Conservation (phyloP, 495 filamentous ascomycete genomes). For the Daldinia decipiens region DNA sequence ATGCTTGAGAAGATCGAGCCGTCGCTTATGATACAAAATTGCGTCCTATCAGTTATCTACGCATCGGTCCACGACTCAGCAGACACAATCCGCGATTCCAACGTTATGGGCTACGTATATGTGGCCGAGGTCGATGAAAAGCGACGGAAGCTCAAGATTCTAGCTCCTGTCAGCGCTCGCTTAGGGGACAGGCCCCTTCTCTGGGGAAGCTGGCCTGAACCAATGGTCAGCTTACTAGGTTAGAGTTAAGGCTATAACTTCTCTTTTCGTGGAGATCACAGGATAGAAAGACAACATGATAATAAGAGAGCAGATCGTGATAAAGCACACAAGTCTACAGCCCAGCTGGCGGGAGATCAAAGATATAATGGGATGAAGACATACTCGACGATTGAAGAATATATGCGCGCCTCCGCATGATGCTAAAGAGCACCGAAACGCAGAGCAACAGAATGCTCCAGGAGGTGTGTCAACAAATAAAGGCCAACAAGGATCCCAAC, state of each 20-base stretch:
- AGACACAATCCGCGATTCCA: conserved; percentile 81
- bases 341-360: neutral
- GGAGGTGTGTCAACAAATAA: neutral
- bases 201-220: conserved; percentile 66
- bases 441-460: neutral
- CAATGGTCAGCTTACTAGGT: conserved; percentile 60
- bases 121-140: conserved; percentile 89
- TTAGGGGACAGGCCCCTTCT: conserved; percentile 81
- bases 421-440: neutral
- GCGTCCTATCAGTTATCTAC: conserved; percentile 82
- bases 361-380: neutral
- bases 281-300: neutral
- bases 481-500: neutral
- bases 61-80: conserved; percentile 71
- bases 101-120: conserved; percentile 91
- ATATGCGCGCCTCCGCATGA: neutral
- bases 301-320: neutral
- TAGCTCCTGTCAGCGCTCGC: conserved; percentile 82
- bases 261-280: neutral
- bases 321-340: neutral
- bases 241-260: conserved; percentile 24
- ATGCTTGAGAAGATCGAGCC: conserved; percentile 70
- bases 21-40: conserved; percentile 68
- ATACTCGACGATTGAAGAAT: neutral
- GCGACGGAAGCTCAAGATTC: conserved; percentile 79